These are phyloP conservation scores for Cytidiella melzeri DNA, from an alignment of 768 basidiomycete species.

Conservation along the genomic window DNA sequence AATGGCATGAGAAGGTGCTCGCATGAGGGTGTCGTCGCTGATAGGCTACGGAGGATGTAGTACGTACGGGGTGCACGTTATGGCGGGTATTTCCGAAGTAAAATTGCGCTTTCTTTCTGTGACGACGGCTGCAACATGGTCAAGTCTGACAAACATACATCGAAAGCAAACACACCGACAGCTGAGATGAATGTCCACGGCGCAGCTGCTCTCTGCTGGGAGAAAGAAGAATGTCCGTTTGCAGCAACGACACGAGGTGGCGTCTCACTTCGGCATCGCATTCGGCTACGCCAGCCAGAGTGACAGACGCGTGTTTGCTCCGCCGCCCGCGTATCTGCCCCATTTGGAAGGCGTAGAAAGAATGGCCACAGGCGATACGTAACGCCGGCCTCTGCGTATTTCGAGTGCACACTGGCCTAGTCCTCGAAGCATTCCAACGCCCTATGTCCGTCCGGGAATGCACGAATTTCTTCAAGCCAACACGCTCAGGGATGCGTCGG, in stretches of 20 bases:
- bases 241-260: slow-evolving; percentile 7
- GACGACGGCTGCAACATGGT: neutral
- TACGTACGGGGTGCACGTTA: neutral
- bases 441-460: too few relatives aligned
- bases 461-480: too few relatives aligned
- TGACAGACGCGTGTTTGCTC: slow-evolving; percentile 4
- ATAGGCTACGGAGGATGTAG: too few relatives aligned
- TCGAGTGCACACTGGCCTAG: too few relatives aligned
- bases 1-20: too few relatives aligned
- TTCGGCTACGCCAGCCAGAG: slow-evolving; percentile 6
- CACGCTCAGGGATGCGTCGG: too few relatives aligned
- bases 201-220: neutral
- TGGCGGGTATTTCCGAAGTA: neutral
- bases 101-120: neutral
- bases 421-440: too few relatives aligned
- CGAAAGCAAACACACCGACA: neutral
- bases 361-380: slow-evolving; percentile 4
- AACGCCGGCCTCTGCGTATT: slow-evolving; percentile 8
- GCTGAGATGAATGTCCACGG: neutral
- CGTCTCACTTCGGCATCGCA: slow-evolving; percentile 8
- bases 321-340: slow-evolving; percentile 11
- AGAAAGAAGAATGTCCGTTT: neutral
- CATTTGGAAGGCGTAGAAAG: slow-evolving; percentile 3
- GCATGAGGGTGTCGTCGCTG: too few relatives aligned
- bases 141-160: neutral